Evolutionary conservation across 2,329 filamentous ascomycete species (phyloP).

Genomic region (Calonectria montana): DNA sequence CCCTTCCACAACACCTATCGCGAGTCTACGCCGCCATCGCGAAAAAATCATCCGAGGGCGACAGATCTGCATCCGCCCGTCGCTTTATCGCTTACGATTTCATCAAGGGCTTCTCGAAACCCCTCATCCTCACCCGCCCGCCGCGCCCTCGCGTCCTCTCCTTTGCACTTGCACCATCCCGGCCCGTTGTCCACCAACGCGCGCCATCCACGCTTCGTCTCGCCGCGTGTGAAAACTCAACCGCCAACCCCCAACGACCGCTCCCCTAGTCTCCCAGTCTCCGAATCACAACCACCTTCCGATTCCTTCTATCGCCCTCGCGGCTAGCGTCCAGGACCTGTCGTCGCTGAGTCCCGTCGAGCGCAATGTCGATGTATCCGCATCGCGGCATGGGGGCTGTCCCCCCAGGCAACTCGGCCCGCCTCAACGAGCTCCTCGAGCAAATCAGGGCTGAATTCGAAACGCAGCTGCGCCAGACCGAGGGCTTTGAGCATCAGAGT

Average conservation of each 20-base stretch:
- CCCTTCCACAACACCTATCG: conserved; percentile 43
- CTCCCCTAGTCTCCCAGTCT: neutral
- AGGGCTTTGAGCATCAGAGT: conserved; percentile 95
- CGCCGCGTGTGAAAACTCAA: conserved; percentile 18
- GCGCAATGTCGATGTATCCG: conserved; percentile 83
- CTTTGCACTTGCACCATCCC: conserved; percentile 33
- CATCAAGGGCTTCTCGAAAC: conserved; percentile 18
- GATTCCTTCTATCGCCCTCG: conserved; percentile 15
- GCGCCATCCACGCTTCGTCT: conserved; percentile 30
- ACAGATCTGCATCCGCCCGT: conserved; percentile 19
- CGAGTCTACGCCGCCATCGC: conserved; percentile 30
- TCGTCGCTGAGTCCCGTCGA: conserved; percentile 33
- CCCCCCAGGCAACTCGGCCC: conserved; percentile 68
- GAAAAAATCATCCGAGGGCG: conserved; percentile 28
- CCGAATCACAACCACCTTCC: conserved; percentile 8
- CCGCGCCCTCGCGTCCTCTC: conserved; percentile 38
- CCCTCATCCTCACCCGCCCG: conserved; percentile 1
- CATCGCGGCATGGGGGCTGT: conserved; percentile 85
- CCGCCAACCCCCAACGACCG: conserved; percentile 16
- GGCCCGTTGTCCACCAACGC: conserved; percentile 25
- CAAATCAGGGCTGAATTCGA: conserved; percentile 94
- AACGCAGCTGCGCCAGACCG: conserved; percentile 80
- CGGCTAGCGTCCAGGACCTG: conserved; percentile 27
- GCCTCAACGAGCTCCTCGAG: conserved; percentile 91
- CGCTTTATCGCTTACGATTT: conserved; percentile 19